phyloP scores from a whole-genome alignment of 345 rosid genomes.

The Ricinus communis region DNA sequence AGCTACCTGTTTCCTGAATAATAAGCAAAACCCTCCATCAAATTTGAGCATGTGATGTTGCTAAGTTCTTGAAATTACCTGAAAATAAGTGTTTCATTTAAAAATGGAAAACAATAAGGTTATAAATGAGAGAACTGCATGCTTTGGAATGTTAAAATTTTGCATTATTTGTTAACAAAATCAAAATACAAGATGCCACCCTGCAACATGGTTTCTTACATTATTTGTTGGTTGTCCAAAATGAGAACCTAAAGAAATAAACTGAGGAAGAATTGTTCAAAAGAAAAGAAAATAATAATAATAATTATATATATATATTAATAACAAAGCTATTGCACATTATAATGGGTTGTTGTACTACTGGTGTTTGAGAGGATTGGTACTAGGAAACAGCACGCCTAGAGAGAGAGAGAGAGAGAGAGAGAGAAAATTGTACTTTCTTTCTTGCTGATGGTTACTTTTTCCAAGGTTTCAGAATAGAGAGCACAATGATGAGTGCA shows the following conservation, averaged over 20 bases:
- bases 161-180: background rate
- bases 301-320: no score
- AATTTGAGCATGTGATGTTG: background rate
- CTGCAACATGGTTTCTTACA: background rate
- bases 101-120: background rate
- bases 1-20: no score
- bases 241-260: background rate
- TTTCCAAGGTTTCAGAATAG: conserved; percentile 63
- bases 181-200: background rate
- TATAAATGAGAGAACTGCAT: background rate
- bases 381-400: background rate
- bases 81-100: background rate
- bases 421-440: no score
- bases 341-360: background rate
- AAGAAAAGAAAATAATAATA: no score
- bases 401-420: no score
- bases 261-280: background rate
- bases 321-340: no score
- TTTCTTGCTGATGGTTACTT: conserved; percentile 7
- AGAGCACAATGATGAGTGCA: conserved; percentile 50
- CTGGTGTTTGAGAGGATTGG: no score
- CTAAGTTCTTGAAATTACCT: background rate
- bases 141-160: background rate
- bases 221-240: background rate
- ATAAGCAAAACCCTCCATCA: background rate